Conservation (phyloP, 2,329 filamentous ascomycete species). For the Allantophomopsis cytisporea region DNA sequence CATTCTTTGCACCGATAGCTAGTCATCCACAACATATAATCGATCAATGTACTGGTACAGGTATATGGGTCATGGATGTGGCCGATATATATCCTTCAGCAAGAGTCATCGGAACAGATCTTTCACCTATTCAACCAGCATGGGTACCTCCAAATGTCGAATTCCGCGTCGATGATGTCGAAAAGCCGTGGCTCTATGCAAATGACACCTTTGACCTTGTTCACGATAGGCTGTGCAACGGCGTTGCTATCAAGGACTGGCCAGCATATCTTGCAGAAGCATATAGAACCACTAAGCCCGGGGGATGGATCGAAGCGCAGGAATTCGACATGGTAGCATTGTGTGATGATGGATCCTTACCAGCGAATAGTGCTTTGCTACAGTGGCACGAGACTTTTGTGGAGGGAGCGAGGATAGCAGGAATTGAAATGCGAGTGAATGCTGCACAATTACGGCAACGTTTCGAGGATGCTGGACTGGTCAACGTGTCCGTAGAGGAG, state of each 20-base stretch:
- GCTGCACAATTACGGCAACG: neutral
- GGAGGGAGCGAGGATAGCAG: neutral
- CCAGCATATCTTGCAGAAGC: neutral
- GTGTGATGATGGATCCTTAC: neutral
- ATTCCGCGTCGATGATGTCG: neutral
- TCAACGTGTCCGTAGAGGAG: slow-evolving; percentile 21
- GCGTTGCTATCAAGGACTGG: slow-evolving; percentile 1
- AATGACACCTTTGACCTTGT: neutral
- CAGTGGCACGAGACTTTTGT: neutral
- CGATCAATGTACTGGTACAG: slow-evolving; percentile 25
- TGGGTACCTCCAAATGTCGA: neutral
- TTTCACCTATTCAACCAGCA: neutral
- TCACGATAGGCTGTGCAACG: neutral
- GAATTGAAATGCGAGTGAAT: neutral
- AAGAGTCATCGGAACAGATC: neutral
- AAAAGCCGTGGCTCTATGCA: neutral
- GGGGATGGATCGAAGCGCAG: slow-evolving; percentile 1
- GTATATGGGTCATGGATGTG: slow-evolving; percentile 24
- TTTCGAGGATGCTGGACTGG: slow-evolving; percentile 21
- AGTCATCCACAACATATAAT: slow-evolving; percentile 16
- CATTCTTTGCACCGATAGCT: slow-evolving; percentile 6
- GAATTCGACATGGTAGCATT: slow-evolving; percentile 1
- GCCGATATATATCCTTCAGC: neutral
- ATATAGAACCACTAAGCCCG: neutral
- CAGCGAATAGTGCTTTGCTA: neutral